Conservation (phyloP, 2,329 filamentous ascomycete species). For the Ceratocystis eucalypticola region DNA sequence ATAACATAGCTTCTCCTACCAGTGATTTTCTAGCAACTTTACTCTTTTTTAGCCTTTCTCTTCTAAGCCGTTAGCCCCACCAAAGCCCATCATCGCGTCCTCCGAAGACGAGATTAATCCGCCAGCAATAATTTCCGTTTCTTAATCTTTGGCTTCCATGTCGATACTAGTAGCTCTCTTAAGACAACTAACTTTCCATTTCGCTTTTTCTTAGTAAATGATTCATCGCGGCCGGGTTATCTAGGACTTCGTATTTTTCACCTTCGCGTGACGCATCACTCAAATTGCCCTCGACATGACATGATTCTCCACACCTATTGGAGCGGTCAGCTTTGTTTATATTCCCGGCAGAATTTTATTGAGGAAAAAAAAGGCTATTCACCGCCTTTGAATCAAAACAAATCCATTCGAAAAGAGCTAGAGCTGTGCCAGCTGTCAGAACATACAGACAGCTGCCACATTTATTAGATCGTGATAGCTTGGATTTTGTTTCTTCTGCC, state of each 20-base stretch:
- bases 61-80: not conserved
- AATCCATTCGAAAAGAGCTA: not conserved
- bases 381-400: not conserved
- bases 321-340: no score
- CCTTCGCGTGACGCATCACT: not conserved
- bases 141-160: not conserved
- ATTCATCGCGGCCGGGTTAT: not conserved
- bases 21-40: not conserved
- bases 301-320: no score
- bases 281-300: not conserved
- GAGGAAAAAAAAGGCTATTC: not conserved
- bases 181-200: not conserved
- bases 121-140: conserved; percentile 1
- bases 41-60: not conserved
- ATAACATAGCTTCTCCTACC: no score
- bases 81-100: not conserved
- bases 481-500: no score
- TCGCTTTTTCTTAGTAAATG: not conserved
- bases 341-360: no score
- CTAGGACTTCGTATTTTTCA: not conserved
- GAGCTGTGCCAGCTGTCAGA: not conserved
- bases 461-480: no score
- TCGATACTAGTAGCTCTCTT: not conserved
- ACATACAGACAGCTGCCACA: no score
- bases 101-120: not conserved